Base-by-base conservation (phyloP, 2,329 filamentous ascomycete species). In the Xylaria polymorpha region DNA sequence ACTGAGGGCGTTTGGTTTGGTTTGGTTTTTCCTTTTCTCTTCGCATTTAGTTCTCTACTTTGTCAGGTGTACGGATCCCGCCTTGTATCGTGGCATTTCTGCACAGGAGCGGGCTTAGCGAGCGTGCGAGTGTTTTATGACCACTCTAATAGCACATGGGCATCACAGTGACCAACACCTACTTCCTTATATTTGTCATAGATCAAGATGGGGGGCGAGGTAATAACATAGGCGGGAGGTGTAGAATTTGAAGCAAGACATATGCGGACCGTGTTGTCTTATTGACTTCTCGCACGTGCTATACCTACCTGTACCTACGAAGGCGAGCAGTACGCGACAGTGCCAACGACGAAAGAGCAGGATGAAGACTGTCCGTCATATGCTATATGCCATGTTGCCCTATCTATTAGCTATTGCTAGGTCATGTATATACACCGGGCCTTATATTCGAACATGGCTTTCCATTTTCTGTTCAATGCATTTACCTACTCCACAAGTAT, bases 1-100 rank as follows among this genome's bases (percentile, higher is more conserved):
- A 73, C 48, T 66, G 68, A 67, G 68, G 74, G 74, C 73, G 71
- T 76, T 71, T 53, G 69, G 74, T 64, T 56, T 63, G 32, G 48
- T 25, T 37, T 58, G 41, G 41, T 15, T 39, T 22, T 60, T 56
- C 7, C 29, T 12, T 35, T 43, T 22, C 15, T 41, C 37, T 44
- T 60, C 22, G 22, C 35, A 53, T 48, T 60, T 66, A 41, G 59
- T 50, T 61, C 20, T 62, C 18, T 60, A 41, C 37, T 25, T 63
- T 62, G 61, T 67, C 68, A 50, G 43, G 37, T 65, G 63, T 68
- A 57, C 22, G n/a, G 46, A 56, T 65, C 57, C 32, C 32, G 41
- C 53, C 29, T 59, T 64, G 51, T 64, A 56, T 62, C 66, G 44
- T 64, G 60, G 15, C 66, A 61, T 69, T 50, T 48, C 32, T 37